Percentiles rank a stretch among this genome's conserved stretches.
Conservation (phyloP, 2,329 filamentous ascomycete species). For the Anthostomella pinea region DNA sequence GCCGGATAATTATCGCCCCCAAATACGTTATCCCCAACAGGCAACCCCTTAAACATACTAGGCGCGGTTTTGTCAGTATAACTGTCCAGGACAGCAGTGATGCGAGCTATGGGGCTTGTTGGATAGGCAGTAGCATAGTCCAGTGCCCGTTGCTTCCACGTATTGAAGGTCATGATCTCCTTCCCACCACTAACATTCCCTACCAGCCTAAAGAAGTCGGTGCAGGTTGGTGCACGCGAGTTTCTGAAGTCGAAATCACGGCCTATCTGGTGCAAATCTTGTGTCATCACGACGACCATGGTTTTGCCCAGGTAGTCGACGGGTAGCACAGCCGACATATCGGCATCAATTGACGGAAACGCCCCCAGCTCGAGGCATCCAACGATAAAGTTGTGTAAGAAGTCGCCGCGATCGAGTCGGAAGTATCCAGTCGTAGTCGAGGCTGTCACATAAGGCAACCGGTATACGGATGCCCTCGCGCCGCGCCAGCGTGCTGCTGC, state of each 20-base stretch:
- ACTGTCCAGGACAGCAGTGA: conserved; percentile 25
- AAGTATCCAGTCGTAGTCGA: conserved; percentile 25
- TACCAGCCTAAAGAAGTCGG: conserved; percentile 24
- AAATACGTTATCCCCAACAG: conserved; percentile 24
- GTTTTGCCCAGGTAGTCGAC: conserved; percentile 28
- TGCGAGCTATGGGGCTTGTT: conserved; percentile 23
- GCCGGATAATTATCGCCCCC: conserved; percentile 22
- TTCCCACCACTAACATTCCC: conserved; percentile 13
- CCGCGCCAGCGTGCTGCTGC: conserved; percentile 28
- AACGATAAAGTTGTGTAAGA: conserved; percentile 27
- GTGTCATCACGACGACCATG: conserved; percentile 24
- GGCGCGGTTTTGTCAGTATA: conserved; percentile 24
- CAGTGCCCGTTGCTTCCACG: conserved; percentile 25
- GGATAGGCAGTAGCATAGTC: conserved; percentile 19
- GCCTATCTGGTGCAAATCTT: conserved; percentile 18
- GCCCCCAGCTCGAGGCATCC: conserved; percentile 27
- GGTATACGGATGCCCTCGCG: conserved; percentile 24
- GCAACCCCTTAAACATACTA: conserved; percentile 22
- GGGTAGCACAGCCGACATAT: conserved; percentile 26
- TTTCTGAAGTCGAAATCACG: conserved; percentile 29
- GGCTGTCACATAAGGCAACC: conserved; percentile 28
- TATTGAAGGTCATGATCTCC: conserved; percentile 20
- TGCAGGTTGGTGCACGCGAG: conserved; percentile 20
- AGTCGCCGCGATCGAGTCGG: conserved; percentile 29
- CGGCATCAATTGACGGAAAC: conserved; percentile 25